Evolutionary conservation across 73 alveolate genomes (phyloP), one percentile per base, ranked within the genome.

Genomic region (Vitrella brassicaformis): DNA sequence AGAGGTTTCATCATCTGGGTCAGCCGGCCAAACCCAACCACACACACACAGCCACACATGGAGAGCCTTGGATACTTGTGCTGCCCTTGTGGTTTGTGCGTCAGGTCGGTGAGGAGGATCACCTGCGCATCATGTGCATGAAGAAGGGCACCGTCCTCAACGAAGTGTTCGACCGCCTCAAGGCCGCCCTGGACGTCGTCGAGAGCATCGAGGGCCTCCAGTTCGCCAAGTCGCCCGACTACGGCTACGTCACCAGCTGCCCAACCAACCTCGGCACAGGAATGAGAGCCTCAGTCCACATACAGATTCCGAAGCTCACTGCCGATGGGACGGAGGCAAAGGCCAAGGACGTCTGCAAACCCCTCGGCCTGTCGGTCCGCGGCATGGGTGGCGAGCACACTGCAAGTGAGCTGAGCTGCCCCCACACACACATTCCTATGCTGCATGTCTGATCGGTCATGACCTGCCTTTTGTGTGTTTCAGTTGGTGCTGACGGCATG

Each of bases 261-360:
- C 82, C 82, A 7, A 64, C 82, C 77, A 74, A 74, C 76, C 75
- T 47, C 25, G 82, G 82, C 27, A 74, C 82, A 27, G 82, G 75
- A 14, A 27, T 74, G 30, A 27, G 82, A 10, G 82, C 82, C 64
- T 74, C 82, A 19, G 82, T 74, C 30, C 68, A 26, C 69, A 28
- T 74, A 68, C 66, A 65, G 66, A 56, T 74, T 10, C 82, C 82
- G 10, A 68, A 10, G 25, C 75, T 74, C 27, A 27, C 80, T 0
- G 31, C 47, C 26, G 45, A 71, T 72, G 28, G 30, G 30, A 65
- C 46, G 22, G 71, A 45, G 26, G 9, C 28, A 30, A 45, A 74
- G 45, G 70, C 68, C 71, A 77, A 66, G 71, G 32, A 7, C 19
- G n/a, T 66, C 31, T n/a, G 39, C 19, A 25, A 27, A 25, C 27